Base-by-base conservation (phyloP, 768 basidiomycete genomes). In the Lactarius sanguifluus region DNA sequence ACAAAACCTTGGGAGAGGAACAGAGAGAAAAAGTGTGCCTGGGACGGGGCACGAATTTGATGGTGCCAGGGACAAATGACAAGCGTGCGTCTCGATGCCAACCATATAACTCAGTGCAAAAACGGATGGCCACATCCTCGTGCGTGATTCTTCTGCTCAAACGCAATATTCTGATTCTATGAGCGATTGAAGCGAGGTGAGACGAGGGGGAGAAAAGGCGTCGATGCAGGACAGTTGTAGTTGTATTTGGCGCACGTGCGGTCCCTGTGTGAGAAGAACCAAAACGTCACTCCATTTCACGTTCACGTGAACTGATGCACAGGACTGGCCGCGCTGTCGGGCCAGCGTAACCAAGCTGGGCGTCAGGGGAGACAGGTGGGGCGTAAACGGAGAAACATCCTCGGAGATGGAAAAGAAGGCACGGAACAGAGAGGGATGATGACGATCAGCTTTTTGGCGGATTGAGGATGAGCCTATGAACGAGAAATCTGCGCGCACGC, bases 351-450 rank as follows among this genome's bases (percentile, higher is more conserved):
- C 62, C 57, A 61, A 59, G 50, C 18, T n/a, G 50, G 50, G 25
- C 38, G 59, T 52, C 61, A 63, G 47, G 57, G 66, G 57, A 28
- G 34, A 23, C 20, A 15, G 3, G 57, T 5, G 6, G 64, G 41
- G 61, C 60, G 54, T 32, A 41, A 50, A 15, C 41, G 38, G 34
- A 9, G 54, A 25, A 57, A 58, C 16, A 47, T 52, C 38, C 61
- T 57, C 56, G 30, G 61, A 62, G 57, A 52, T n/a, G 57, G 57
- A 30, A n/a, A 47, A 32, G 47, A 41, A 63, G 56, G 56, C 25
- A 63, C 66, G 18, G 50, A 63, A 54, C 38, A 52, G 47, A 47
- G 12, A 16, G 41, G 28, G 20, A 32, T 34, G 45, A 55, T 45
- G 28, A 62, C 18, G 43, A 62, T 62, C 45, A 50, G 32, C 32